Base-by-base conservation (phyloP, 768 basidiomycete species). In the Astraeus odoratus region DNA sequence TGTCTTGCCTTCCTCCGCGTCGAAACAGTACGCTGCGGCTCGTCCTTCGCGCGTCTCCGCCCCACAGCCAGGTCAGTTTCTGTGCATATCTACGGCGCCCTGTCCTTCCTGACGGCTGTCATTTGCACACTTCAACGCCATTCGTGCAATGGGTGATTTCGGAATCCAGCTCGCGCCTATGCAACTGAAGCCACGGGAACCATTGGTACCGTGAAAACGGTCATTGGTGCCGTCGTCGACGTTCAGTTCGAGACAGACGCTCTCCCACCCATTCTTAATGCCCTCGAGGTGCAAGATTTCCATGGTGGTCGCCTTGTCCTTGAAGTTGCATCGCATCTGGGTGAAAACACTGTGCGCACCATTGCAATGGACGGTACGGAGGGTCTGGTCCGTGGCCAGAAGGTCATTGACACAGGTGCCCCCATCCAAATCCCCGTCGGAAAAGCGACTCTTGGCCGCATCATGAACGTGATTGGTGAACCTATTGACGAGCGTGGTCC, bases 281-380 rank as follows among this genome's bases (percentile, higher is more conserved):
- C 96, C 58, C 87, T 99, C 57, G 96, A 99, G 74, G 94, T 99
- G 46, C 86, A 92, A 67, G 81, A 84, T 65, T 92, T 93, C 77
- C 75, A 76, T 51, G 93, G 93, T 64, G 91, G 91, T 67, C 90
- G 93, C 67, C 88, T 99, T 66, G 96, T 99, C 59, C 90, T 99
- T 53, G 96, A 99, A 73, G 96, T 99, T 60, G 89, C 96, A 52
- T 91, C 93, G 50, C 96, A 99, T 67, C 76, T 99, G 46, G 96
- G 96, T 67, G 96, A 98, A 76, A 98, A 98, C 80, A 88, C 93
- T 20, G 93, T 96, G 67, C 90, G 96, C 61, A 95, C 91, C 69
- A 99, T 99, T 80, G 96, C 96, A 61, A 99, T 99, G 96, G 96
- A 97, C 65, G 94, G 95, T 84, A 99, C 96, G 43, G 96, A 96